These are phyloP conservation scores for Boletus eberwhitei DNA, from an alignment of 768 basidiomycete species.

Conservation along the genomic window DNA sequence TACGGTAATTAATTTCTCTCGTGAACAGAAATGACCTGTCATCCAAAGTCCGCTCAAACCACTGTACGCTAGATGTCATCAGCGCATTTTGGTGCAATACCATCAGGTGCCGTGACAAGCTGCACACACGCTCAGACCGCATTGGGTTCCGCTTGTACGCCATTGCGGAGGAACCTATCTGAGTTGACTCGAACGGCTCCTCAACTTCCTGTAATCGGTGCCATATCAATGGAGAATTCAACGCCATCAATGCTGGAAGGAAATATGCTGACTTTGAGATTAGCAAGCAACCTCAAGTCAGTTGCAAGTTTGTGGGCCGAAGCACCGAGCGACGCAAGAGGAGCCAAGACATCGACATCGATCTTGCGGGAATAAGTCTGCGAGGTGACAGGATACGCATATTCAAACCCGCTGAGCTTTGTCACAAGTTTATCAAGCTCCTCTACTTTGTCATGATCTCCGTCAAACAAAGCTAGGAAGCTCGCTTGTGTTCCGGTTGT, in stretches of 20 bases:
- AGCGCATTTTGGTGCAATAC: slow-evolving; percentile 93
- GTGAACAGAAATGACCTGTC: slow-evolving; percentile 59
- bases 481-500: slow-evolving; percentile 98
- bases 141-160: slow-evolving; percentile 99
- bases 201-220: slow-evolving; percentile 72
- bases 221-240: slow-evolving; percentile 3
- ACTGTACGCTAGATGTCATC: slow-evolving; percentile 93
- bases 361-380: slow-evolving; percentile 99
- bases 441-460: slow-evolving; percentile 94
- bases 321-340: slow-evolving; percentile 86
- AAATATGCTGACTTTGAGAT: slow-evolving; percentile 64
- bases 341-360: slow-evolving; percentile 87
- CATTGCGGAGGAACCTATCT: slow-evolving; percentile 97
- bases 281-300: slow-evolving; percentile 90
- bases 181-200: slow-evolving; percentile 98
- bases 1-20: not conserved
- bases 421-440: slow-evolving; percentile 87
- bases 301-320: slow-evolving; percentile 98
- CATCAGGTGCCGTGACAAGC: slow-evolving; percentile 94
- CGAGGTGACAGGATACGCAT: slow-evolving; percentile 96
- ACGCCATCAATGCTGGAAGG: not conserved
- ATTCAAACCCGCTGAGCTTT: slow-evolving; percentile 85
- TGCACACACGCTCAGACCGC: slow-evolving; percentile 97
- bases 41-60: slow-evolving; percentile 98
- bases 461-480: slow-evolving; percentile 91